Percentiles rank a stretch among this genome's conserved stretches.
These are phyloP conservation scores for Hortiboletus campestris DNA, from an alignment of 768 basidiomycete species.

Conservation along the genomic window DNA sequence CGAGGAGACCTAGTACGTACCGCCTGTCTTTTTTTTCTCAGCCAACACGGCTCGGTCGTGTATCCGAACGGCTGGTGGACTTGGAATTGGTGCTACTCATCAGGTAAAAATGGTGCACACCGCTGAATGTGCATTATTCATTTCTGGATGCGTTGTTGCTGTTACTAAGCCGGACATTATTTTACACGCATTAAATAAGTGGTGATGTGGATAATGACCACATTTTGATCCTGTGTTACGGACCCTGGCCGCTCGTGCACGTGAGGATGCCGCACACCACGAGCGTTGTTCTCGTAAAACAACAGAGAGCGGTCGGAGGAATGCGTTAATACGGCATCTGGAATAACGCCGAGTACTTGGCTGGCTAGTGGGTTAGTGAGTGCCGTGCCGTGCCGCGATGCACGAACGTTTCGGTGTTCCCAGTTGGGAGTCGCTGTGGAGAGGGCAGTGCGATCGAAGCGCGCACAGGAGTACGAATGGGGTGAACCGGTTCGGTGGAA, in stretches of 20 bases:
- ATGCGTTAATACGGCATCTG: constrained; percentile 16
- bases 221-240: background rate
- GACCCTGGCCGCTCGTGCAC: constrained; percentile 21
- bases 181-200: constrained; percentile 3
- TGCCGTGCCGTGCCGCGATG: constrained; percentile 1
- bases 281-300: constrained; percentile 11
- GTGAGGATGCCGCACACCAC: constrained; percentile 4
- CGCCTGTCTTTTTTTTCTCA: background rate
- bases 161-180: constrained; percentile 1
- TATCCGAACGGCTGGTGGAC: background rate
- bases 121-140: constrained; percentile 1
- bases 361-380: background rate
- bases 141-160: constrained; percentile 3
- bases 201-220: constrained; percentile 1
- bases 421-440: constrained; percentile 9
- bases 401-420: background rate
- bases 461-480: constrained; percentile 3
- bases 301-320: background rate
- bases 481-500: constrained; percentile 15
- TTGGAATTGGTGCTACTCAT: background rate
- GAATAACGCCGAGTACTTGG: constrained; percentile 16
- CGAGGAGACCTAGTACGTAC: background rate
- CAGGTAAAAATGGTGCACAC: constrained; percentile 2
- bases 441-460: constrained; percentile 18
- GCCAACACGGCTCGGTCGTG: background rate